Evolutionary conservation across 2,329 filamentous ascomycete species (phyloP).

Genomic region (Exutisphaerella laricina): DNA sequence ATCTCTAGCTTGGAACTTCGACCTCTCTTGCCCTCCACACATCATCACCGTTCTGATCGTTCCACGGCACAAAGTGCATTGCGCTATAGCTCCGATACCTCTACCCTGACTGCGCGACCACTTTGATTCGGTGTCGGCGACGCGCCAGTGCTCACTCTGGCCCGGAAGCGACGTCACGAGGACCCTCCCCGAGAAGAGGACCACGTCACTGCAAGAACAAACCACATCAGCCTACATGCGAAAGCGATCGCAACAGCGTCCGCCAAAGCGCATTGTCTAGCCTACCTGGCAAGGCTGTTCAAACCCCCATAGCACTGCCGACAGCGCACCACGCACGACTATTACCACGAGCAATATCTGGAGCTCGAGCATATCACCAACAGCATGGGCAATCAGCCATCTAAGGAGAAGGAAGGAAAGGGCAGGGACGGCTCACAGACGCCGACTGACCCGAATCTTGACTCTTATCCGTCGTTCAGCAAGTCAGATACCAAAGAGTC

Average conservation of each 20-base stretch:
- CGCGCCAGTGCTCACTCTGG: slow-evolving; percentile 21
- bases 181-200: slow-evolving; percentile 17
- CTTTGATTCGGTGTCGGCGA: not conserved
- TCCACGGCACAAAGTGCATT: too few species aligned
- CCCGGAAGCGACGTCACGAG: slow-evolving; percentile 15
- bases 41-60: too few species aligned
- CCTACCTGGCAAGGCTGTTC: slow-evolving; percentile 42
- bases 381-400: slow-evolving; percentile 71
- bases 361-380: slow-evolving; percentile 1
- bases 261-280: slow-evolving; percentile 41
- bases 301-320: slow-evolving; percentile 38
- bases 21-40: too few species aligned
- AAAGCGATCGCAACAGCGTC: slow-evolving; percentile 28
- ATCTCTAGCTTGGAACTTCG: too few species aligned
- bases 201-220: slow-evolving; percentile 18
- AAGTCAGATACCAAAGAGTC: slow-evolving; percentile 92
- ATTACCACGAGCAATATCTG: slow-evolving; percentile 5
- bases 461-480: slow-evolving; percentile 86
- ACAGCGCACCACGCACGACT: slow-evolving; percentile 8
- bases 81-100: too few species aligned
- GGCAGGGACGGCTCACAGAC: slow-evolving; percentile 40
- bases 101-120: not conserved
- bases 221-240: slow-evolving; percentile 28
- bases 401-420: slow-evolving; percentile 47
- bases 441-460: slow-evolving; percentile 56